Base-by-base conservation (phyloP, 163 green algal species). In the Scenedesmus sp. region DNA sequence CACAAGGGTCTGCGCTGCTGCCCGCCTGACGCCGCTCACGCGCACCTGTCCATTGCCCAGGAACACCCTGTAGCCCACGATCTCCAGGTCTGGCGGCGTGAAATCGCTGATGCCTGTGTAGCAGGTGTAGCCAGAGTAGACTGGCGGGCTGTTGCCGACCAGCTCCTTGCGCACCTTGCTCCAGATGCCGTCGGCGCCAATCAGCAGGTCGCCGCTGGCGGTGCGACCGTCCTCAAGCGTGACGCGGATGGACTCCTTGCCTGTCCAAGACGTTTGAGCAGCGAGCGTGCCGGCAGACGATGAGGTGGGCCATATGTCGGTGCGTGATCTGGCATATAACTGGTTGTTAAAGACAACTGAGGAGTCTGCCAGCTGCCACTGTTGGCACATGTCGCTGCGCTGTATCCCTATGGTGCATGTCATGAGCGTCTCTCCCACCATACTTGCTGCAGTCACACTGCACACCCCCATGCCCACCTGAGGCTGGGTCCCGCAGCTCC, bases 31-130 rank as follows among this genome's bases (percentile, higher is more conserved):
- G 16, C 12, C 78, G 5, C 7, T 51, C 16, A 49, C 7, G 7
- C 65, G 3, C 68, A 89, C 85, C 85, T 89, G 86, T 4, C 95
- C 94, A 89, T 98, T 97, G 93, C 98, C 98, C 72, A 99, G 96
- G 94, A 99, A 99, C 72, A 99, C 98, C 65, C 98, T 97, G 94
- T 99, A 99, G 42, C 96, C 98, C 1, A 98, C 96, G 24, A 96
- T 97, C 91, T 99, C 97, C 78, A 99, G 98, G 94, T 99, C 98
- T 2, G 97, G 94, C 18, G 97, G 97, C 26, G 95, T 97, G 92
- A 98, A 99, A 89, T 99, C 96, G 15, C 93, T 95, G 93, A 99
- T 99, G 89, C 96, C 97, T 16, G 98, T 99, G 96, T 99, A 99
- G 95, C 97, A 98, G 22, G 98, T 99, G 95, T 99, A 99, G 42